Base-by-base conservation (phyloP, 2,329 filamentous ascomycete genomes). In the Malbranchea zuffiana region DNA sequence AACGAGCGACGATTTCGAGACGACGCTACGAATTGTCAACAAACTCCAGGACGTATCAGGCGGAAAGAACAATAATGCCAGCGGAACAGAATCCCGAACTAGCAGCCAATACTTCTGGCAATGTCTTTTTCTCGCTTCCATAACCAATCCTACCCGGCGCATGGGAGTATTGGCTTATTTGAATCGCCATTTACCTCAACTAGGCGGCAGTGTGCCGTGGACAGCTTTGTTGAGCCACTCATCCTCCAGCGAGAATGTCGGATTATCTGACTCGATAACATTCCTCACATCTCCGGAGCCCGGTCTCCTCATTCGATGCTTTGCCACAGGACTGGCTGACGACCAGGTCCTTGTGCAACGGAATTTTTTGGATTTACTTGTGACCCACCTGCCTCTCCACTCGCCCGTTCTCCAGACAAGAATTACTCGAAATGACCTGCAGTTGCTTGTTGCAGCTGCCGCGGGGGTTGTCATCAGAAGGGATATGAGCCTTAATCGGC, bases 91-190 rank as follows among this genome's bases (percentile, higher is more conserved):
- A 6, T 32, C 34, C 13, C 27, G 26, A 3, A 70, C 70, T 6
- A 77, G 78, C 6, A 83, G 87, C 47, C 82, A 83, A 46, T 95
- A 90, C 58, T 98, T 96, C 57, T 98, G 90, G 90, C 90, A 98
- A 62, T 95, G 86, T 56, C 81, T 98, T 54, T 96, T 98, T 52
- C 66, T 98, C 12, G 85, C 88, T 6, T 81, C 84, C 12, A 90
- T 98, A 42, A 95, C 90, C 1, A 88, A 87, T 51, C 74, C 84
- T 27, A 86, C 79, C 43, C 74, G 88, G 43, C 77, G 90, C 38
- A 78, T 83, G 45, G 90, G 90, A 17, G 86, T 86, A 25, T 67
- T 98, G 41, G 86, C 87, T 20, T 98, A 92, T 57, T 67, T 98
- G 26, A 69, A 75, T 32, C 79, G 86, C 40, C 77, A 76, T 50